Conservation (phyloP, 192 early-diverging fungal species). For the Coemansia furcata region DNA sequence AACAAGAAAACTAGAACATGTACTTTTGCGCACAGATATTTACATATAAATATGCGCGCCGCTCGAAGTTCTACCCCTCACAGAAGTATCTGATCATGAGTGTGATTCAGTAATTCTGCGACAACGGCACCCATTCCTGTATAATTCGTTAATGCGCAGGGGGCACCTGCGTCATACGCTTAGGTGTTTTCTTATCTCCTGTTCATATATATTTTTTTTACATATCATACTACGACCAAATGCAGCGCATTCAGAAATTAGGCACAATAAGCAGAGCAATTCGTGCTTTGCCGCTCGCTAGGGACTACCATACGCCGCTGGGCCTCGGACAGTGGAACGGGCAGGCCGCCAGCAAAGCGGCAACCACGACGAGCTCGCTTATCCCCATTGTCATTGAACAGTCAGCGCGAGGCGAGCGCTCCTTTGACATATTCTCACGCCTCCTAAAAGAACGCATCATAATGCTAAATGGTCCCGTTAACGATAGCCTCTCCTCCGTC, state of each 20-base stretch:
- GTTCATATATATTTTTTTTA: not conserved
- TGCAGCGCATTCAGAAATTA: not conserved
- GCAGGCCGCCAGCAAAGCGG: conserved; percentile 12
- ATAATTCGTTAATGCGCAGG: not conserved
- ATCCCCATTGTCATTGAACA: conserved; percentile 56
- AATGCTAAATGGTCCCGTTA: conserved; percentile 88
- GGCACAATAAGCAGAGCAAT: not conserved
- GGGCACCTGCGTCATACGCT: not conserved
- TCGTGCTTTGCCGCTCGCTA: not conserved
- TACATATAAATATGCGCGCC: too few relatives aligned
- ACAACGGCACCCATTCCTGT: not conserved
- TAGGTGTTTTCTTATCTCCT: not conserved
- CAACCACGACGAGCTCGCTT: conserved; percentile 26
- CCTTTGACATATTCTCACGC: conserved; percentile 97
- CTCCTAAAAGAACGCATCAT: conserved; percentile 95
- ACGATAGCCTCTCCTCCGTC: conserved; percentile 80
- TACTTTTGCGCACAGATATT: too few relatives aligned
- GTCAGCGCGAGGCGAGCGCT: conserved; percentile 83
- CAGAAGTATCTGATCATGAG: too few relatives aligned
- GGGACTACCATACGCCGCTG: conserved; percentile 25
- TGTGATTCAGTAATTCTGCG: not conserved
- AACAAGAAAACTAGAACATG: too few relatives aligned
- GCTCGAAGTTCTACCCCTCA: too few relatives aligned
- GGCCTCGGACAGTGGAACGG: conserved; percentile 28
- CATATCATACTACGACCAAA: not conserved